Evolutionary conservation across 2,329 filamentous ascomycete genomes (phyloP), one percentile per base, ranked within the genome.

Genomic region (Emydomyces testavorans): DNA sequence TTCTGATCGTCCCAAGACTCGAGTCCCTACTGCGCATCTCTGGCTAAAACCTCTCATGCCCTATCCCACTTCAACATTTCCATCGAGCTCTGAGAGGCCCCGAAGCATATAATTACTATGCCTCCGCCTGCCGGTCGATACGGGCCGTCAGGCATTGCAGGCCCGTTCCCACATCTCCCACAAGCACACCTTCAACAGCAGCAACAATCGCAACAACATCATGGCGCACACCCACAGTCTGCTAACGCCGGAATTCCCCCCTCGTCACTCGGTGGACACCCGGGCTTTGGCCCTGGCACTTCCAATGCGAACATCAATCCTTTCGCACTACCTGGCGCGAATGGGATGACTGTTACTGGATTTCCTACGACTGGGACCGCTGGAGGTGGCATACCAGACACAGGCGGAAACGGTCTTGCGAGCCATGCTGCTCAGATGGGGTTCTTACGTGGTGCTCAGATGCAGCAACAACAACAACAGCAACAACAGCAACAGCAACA

Each of bases 371-470:
- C 73, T 56, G 74, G 67, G 49, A 57, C 69, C 39, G 76, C 76
- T 7, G 80, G 80, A 53, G 63, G 58, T 20, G 57, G 57, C 26
- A 52, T 71, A 28, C 62, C 67, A 29, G 68, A 68, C 39, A 68
- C 71, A 47, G 73, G 73, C 20, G 71, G 71, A 50, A 83, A 84
- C 16, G 86, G 87, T 1, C 77, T 94, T 44, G 86, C 82, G 26
- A 90, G 86, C 64, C 86, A 93, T 65, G 87, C 85, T 53, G 87
- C 86, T 51, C 80, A 90, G 60, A 85, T 92, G 76, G 82, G 86
- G 5, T 95, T 95, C 63, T 78, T 83, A 50, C 82, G 90, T 61
- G 83, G 81, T 64, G 83, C 71, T 64, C 73, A 65, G 60, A 77
- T 82, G 62, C 77, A 82, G 56, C 75, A 77, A 50, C n/a, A n/a